Evolutionary conservation across 106 monocot species (phyloP).

Genomic region (Dendrobium officinale): DNA sequence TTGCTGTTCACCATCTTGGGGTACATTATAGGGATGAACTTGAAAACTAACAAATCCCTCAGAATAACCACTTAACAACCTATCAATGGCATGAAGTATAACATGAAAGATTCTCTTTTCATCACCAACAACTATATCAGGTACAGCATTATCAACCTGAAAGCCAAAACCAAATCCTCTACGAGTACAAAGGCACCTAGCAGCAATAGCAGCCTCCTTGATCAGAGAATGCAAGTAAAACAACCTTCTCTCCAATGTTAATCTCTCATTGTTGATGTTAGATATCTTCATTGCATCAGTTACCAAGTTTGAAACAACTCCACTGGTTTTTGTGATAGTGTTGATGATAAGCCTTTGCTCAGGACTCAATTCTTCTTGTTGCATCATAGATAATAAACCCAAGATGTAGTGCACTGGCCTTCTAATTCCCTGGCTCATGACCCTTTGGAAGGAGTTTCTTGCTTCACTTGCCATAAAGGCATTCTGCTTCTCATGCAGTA

Average conservation of each 20-base stretch:
- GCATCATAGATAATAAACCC: conserved; percentile 51
- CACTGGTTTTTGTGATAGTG: conserved; percentile 31
- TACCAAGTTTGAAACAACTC: conserved; percentile 42
- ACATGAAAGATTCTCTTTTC: conserved; percentile 67
- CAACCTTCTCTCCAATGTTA: conserved; percentile 33
- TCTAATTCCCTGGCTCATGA: conserved; percentile 58
- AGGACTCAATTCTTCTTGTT: conserved; percentile 39
- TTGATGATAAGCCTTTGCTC: conserved; percentile 49
- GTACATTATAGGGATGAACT: conserved; percentile 18
- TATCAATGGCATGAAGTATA: conserved; percentile 45
- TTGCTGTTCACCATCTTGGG: conserved; percentile 18
- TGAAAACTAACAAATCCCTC: conserved; percentile 34
- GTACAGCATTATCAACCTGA: conserved; percentile 32
- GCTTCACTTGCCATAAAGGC: conserved; percentile 53
- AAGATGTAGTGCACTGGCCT: conserved; percentile 48
- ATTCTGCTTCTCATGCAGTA: conserved; percentile 39
- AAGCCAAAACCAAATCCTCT: conserved; percentile 44
- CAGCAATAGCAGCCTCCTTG: conserved; percentile 36
- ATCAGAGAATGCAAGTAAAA: conserved; percentile 44
- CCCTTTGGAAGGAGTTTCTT: conserved; percentile 46
- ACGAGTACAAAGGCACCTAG: conserved; percentile 46
- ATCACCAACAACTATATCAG: conserved; percentile 52
- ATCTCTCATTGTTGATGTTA: conserved; percentile 14
- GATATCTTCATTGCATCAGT: conserved; percentile 51
- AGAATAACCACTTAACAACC: conserved; percentile 28